Evolutionary conservation across 192 early-diverging fungal species (phyloP).

Genomic region (Jimgerdemannia flammicorona): DNA sequence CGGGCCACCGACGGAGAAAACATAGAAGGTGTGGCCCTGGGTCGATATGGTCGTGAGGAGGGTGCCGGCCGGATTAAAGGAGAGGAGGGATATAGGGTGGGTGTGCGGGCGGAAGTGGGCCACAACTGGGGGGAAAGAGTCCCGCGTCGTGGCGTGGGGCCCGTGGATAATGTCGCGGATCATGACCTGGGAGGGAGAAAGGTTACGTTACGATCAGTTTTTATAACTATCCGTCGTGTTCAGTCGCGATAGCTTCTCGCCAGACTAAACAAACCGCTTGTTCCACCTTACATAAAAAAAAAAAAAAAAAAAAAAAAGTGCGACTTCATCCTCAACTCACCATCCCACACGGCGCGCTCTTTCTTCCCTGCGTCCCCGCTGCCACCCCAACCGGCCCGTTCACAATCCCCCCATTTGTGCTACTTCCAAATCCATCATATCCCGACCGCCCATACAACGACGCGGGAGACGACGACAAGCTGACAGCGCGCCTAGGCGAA

Average conservation of each 20-base stretch:
- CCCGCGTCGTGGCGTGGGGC: slow-evolving; percentile 5
- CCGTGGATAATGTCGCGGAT: slow-evolving; percentile 38
- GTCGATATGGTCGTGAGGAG: slow-evolving; percentile 66
- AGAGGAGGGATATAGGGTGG: slow-evolving; percentile 57
- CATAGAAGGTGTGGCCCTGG: slow-evolving; percentile 71
- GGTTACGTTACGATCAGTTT: neutral
- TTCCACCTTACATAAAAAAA: neutral
- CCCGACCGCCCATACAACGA: neutral
- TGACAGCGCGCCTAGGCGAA: neutral
- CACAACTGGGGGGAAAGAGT: slow-evolving; percentile 38
- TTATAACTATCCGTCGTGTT: no score
- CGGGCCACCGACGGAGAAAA: slow-evolving; percentile 50
- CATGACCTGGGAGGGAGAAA: slow-evolving; percentile 31
- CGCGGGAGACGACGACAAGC: neutral
- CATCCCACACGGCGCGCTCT: neutral
- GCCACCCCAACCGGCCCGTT: neutral
- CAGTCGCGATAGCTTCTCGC: neutral
- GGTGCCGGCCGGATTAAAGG: slow-evolving; percentile 63
- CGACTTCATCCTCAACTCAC: neutral
- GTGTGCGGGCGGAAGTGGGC: slow-evolving; percentile 72
- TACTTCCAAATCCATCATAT: neutral
- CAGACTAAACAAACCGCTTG: neutral
- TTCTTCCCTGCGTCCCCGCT: neutral
- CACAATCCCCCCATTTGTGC: neutral
- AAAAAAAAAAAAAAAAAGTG: neutral